Conservation (phyloP, 805 yeast species). For the Wickerhamiella azymoides region DNA sequence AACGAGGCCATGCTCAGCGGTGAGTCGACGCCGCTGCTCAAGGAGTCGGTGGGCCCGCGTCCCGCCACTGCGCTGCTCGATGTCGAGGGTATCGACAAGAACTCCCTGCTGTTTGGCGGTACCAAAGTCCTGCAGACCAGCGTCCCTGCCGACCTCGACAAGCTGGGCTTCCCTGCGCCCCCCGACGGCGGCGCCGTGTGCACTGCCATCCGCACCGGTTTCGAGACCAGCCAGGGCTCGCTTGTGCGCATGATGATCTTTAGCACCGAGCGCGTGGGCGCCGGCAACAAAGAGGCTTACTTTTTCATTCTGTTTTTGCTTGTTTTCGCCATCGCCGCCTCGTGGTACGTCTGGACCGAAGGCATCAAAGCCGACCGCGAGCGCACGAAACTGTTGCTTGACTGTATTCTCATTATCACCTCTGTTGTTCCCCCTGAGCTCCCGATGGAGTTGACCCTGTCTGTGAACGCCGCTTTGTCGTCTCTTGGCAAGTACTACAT, state of each 20-base stretch:
- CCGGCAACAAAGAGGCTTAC: slow-evolving; percentile 88
- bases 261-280: slow-evolving; percentile 91
- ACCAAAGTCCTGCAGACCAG: slow-evolving; percentile 71
- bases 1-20: slow-evolving; percentile 99
- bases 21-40: slow-evolving; percentile 91
- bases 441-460: slow-evolving; percentile 98
- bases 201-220: slow-evolving; percentile 84
- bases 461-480: slow-evolving; percentile 82
- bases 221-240: slow-evolving; percentile 95
- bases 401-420: slow-evolving; percentile 89
- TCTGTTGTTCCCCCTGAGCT: slow-evolving; percentile 98
- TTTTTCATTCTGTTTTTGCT: slow-evolving; percentile 81
- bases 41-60: slow-evolving; percentile 79
- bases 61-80: slow-evolving; percentile 56
- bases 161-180: slow-evolving; percentile 36
- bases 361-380: slow-evolving; percentile 93
- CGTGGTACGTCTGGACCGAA: slow-evolving; percentile 97
- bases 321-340: slow-evolving; percentile 85
- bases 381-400: slow-evolving; percentile 83
- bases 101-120: slow-evolving; percentile 85
- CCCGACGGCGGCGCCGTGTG: slow-evolving; percentile 93
- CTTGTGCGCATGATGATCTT: slow-evolving; percentile 95
- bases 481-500: slow-evolving; percentile 78
- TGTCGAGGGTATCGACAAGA: slow-evolving; percentile 75
- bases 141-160: slow-evolving; percentile 5